These are phyloP conservation scores for Elaphomyces granulatus DNA, from an alignment of 495 filamentous ascomycete genomes.

Conservation along the genomic window DNA sequence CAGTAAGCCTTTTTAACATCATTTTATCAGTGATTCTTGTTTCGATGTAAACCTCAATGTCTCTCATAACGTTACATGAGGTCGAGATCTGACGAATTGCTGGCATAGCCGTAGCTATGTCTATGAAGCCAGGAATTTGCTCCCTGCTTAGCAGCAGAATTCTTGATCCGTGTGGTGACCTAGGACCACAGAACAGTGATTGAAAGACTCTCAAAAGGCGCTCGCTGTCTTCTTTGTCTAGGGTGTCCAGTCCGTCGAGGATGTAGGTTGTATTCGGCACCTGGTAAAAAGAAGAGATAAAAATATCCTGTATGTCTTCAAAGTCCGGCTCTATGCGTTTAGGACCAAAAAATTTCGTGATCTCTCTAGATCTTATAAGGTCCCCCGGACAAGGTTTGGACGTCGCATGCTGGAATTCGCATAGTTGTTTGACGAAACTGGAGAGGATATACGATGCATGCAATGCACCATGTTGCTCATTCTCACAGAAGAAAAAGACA, in stretches of 20 bases:
- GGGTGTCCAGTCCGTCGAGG: constrained; percentile 9
- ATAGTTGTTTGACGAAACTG: constrained; percentile 11
- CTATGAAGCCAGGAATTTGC: constrained; percentile 10
- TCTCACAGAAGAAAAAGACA: constrained; percentile 6
- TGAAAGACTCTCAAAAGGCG: constrained; percentile 2
- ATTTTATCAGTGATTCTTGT: constrained; percentile 10
- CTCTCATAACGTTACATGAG: constrained; percentile 9
- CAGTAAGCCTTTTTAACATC: constrained; percentile 9
- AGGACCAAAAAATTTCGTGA: constrained; percentile 6
- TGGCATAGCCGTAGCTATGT: constrained; percentile 8
- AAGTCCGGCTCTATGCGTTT: constrained; percentile 8
- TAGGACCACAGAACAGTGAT: background rate
- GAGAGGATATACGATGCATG: constrained; percentile 5
- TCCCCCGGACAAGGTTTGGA: too few species aligned
- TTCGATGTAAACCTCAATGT: constrained; percentile 14
- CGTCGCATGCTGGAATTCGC: background rate
- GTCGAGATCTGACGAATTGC: constrained; percentile 13
- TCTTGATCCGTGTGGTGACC: constrained; percentile 1
- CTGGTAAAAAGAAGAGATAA: constrained; percentile 5
- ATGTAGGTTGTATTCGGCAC: constrained; percentile 9
- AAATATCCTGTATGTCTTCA: constrained; percentile 10
- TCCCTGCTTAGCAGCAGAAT: constrained; percentile 12
- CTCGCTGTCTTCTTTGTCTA: constrained; percentile 3
- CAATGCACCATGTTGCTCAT: background rate
- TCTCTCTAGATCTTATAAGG: background rate